These are phyloP conservation scores for Penicillium griseofulvum DNA, from an alignment of 2,329 filamentous ascomycete species.

Conservation along the genomic window DNA sequence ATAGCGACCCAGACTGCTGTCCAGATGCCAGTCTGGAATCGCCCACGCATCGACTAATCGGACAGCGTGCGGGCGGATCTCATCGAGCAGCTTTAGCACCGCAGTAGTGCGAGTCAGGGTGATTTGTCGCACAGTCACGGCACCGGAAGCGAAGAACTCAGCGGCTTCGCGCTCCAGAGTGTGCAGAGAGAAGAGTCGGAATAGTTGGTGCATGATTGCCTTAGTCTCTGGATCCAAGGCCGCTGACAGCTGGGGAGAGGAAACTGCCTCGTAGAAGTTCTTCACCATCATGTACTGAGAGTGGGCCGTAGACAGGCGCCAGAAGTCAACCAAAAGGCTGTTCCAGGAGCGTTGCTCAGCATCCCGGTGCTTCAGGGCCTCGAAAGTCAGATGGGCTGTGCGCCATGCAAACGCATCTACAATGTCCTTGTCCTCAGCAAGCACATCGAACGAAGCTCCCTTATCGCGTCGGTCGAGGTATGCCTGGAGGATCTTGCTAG, in stretches of 20 bases:
- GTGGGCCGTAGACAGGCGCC: slow-evolving; percentile 70
- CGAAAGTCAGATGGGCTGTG: slow-evolving; percentile 70
- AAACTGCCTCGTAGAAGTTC: slow-evolving; percentile 71
- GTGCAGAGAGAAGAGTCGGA: slow-evolving; percentile 63
- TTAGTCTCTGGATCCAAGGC: slow-evolving; percentile 59
- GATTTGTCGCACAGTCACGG: slow-evolving; percentile 70
- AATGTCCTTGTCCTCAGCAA: slow-evolving; percentile 67
- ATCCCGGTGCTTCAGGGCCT: slow-evolving; percentile 71
- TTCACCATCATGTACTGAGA: slow-evolving; percentile 76
- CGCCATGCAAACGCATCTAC: slow-evolving; percentile 75
- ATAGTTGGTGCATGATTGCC: slow-evolving; percentile 62
- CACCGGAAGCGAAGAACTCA: slow-evolving; percentile 70
- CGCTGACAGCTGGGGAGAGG: slow-evolving; percentile 51
- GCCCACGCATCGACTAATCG: slow-evolving; percentile 71
- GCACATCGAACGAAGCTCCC: slow-evolving; percentile 71
- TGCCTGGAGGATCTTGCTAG: slow-evolving; percentile 61
- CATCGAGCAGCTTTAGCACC: slow-evolving; percentile 67
- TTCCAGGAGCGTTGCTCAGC: slow-evolving; percentile 76
- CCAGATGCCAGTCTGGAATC: slow-evolving; percentile 75
- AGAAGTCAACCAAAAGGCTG: slow-evolving; percentile 73
- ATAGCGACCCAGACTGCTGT: slow-evolving; percentile 65
- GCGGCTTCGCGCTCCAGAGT: slow-evolving; percentile 67
- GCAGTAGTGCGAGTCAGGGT: slow-evolving; percentile 64
- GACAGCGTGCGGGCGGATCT: slow-evolving; percentile 71
- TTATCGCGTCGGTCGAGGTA: slow-evolving; percentile 66